Base-by-base conservation (phyloP, 805 yeast species). In the Yarrowia alimentaria region DNA sequence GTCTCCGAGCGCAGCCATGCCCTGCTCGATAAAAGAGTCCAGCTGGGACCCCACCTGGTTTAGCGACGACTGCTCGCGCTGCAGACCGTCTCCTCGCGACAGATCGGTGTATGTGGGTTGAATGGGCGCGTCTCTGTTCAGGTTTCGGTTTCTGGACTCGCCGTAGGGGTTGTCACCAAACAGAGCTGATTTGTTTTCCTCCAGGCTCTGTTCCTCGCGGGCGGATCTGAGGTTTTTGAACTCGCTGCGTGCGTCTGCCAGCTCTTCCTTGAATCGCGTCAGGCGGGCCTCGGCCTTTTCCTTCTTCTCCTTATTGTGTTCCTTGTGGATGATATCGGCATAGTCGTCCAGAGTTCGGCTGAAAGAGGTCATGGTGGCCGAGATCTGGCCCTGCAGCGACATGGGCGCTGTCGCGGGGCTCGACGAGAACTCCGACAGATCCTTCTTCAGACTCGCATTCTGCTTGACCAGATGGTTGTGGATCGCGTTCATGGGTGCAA, bases 381-480 rank as follows among this genome's bases (percentile, higher is more conserved):
- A 81, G 56, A 81, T 80, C 53, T 84, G 79, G 16, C 85, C 89
- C 60, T 83, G 89, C 10, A 84, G 63, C 1, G 95, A 80, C 52
- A 85, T 69, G 16, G 94, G 93, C 1, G 94, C 77, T 3, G 81
- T 74, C 12, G 78, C 73, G 8, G 86, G 73, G 55, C 83, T 79
- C 37, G 73, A 69, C 3, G 67, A 62, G 57, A 91, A 82, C 48
- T 71, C 67, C 14, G 76, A 72, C 42, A 91, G 67, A 59, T 89
- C 96, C 55, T 77, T 77, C 53, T 80, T 77, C 48, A 91, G 68
- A 20, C 81, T 73, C 59, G 79, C 86, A 22, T 88, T 79, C 66
- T 90, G 96, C 65, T 87, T 88, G 51, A 85, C 74, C 7, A 95
- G 96, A 65, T 87, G 95, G 68, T 87, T 91, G 69, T 83, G 88